Evolutionary conservation across 805 yeast genomes (phyloP), one percentile per base, ranked within the genome.

Genomic region (Alloascoidea africana): DNA sequence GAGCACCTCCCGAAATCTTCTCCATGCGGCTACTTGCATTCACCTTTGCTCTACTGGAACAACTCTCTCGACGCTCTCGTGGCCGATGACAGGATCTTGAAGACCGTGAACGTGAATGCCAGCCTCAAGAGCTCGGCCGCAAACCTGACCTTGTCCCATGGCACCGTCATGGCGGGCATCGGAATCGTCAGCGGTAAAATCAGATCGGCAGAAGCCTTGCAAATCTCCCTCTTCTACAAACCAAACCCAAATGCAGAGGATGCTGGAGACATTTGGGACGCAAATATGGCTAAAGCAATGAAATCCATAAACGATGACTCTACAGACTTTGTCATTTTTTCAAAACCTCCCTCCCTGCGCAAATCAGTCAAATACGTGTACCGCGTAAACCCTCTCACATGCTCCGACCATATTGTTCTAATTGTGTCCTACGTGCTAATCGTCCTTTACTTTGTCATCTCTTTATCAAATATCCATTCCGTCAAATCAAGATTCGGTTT

Each of bases 401-500:
- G 4, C 4, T 4, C 43, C 6, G 60, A 56, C 27, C 46, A 46
- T 16, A 36, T 52, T 6, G 32, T 59, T 0, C 37, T 58, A 13
- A 37, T 40, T 13, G 23, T 42, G 2, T 50, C 42, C 4, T 63
- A 51, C 48, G 42, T 45, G 5, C 45, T 60, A 2, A 45, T 60
- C 2, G 37, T 53, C 1, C 17, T 55, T 0, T 64, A 60, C 42
- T 49, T 60, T 30, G 15, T 56, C 3, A 41, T 68, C 3, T 57
- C 68, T 3, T 42, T 68, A n/a, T 44, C 57, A 11, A 65, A 63
- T 39, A 43, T 66, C 17, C 56, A 59, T 18, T 50, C 63, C 11
- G 64, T 69, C 5, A 63, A 62, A 36, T 70, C 76, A 3, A 59
- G 62, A 45, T 30, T 52, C 1, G 76, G 77, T 0, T 49, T 71